These are phyloP conservation scores for Asclepias syriaca DNA, from an alignment of 257 asterid genomes.

Conservation along the genomic window DNA sequence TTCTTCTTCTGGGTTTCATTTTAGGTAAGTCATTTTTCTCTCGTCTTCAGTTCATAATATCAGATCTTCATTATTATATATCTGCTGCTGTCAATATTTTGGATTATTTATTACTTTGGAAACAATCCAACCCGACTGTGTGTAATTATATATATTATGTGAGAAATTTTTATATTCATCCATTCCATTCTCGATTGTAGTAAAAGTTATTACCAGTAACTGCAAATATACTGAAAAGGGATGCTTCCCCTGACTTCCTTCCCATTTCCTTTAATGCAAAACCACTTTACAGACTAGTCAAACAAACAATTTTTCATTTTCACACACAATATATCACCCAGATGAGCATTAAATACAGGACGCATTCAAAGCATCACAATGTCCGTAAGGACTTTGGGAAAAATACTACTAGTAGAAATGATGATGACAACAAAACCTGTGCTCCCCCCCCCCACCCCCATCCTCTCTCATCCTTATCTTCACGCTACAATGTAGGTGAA, in stretches of 20 bases:
- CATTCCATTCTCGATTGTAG: neutral
- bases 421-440: neutral
- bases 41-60: neutral
- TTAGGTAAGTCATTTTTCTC: neutral
- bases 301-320: too few species aligned
- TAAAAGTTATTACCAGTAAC: neutral
- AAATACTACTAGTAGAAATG: neutral
- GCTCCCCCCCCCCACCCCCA: too few species aligned
- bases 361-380: constrained; percentile 17
- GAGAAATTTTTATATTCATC: neutral
- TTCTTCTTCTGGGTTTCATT: too few species aligned
- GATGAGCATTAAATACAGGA: constrained; percentile 23
- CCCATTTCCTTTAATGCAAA: neutral
- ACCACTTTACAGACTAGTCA: too few species aligned
- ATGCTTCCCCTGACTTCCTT: neutral
- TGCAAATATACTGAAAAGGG: neutral
- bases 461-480: neutral
- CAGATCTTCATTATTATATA: neutral
- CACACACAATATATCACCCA: neutral
- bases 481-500: neutral
- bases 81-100: neutral
- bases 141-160: too few species aligned
- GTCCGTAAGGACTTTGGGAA: too few species aligned
- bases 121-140: neutral
- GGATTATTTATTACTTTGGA: neutral